phyloP scores from a whole-genome alignment of 305 asterid genomes.

The Solanum chacoense region DNA sequence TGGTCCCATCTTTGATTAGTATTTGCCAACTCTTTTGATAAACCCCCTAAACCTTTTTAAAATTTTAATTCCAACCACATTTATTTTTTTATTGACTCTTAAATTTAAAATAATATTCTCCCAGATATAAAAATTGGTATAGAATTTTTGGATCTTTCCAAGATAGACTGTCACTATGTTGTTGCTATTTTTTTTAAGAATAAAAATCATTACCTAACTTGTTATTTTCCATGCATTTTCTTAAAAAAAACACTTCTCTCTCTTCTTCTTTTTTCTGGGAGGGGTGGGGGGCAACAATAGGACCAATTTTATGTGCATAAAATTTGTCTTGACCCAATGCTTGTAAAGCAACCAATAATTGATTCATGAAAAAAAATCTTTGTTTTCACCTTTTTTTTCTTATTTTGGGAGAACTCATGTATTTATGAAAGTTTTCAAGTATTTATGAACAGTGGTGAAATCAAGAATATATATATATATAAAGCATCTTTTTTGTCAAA shows the following conservation, averaged over 20 bases:
- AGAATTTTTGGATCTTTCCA: not conserved
- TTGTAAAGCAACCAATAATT: not conserved
- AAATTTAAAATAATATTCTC: not conserved
- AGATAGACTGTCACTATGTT: not conserved
- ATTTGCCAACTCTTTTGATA: slow-evolving; percentile 36
- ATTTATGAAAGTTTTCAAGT: not conserved
- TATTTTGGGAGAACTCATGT: not conserved
- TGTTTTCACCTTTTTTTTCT: not conserved
- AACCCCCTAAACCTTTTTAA: slow-evolving; percentile 28
- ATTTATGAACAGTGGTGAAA: not conserved
- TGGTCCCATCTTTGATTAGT: slow-evolving; percentile 37
- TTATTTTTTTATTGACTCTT: not conserved
- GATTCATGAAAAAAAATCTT: not conserved
- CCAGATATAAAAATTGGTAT: not conserved
- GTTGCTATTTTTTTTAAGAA: not conserved
- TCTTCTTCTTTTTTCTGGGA: not conserved
- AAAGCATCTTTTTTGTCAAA: not conserved
- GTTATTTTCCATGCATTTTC: slow-evolving; percentile 3
- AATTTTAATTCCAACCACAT: slow-evolving; percentile 7
- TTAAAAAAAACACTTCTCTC: not conserved
- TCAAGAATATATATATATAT: not conserved
- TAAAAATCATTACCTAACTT: not conserved
- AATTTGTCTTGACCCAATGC: not conserved
- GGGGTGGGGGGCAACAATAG: not conserved
- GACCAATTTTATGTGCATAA: not conserved